A percentile compares a stretch with the other conserved stretches of the same genome.
Evolutionary conservation across 73 alveolate genomes (phyloP).

Genomic region (Paramecium biaurelia): DNA sequence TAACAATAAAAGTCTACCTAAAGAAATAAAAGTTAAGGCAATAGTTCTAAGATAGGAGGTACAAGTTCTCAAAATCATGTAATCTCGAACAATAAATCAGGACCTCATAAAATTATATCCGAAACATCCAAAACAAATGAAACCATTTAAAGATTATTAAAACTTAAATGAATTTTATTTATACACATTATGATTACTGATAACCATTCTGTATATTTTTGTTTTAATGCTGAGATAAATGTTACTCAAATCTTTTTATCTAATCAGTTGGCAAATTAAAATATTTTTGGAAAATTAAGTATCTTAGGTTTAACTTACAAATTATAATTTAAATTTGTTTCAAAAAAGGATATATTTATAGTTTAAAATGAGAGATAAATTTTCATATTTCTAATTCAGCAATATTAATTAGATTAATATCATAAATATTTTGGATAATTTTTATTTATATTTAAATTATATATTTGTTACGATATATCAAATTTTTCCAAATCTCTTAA

Average conservation of each 20-base stretch:
- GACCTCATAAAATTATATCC: background rate
- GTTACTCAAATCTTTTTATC: too few relatives aligned
- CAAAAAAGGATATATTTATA: too few relatives aligned
- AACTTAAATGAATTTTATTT: constrained; percentile 14
- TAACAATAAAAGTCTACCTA: background rate
- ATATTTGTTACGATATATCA: background rate
- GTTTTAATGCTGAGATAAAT: too few relatives aligned
- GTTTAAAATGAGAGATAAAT: too few relatives aligned
- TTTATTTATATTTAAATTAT: background rate
- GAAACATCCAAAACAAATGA: constrained; percentile 28
- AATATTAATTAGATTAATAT: too few relatives aligned
- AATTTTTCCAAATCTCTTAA: background rate
- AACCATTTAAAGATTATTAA: constrained; percentile 24
- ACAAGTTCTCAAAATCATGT: background rate
- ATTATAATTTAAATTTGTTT: too few relatives aligned
- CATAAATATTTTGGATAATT: too few relatives aligned
- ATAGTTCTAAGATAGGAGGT: background rate
- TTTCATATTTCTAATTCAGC: too few relatives aligned
- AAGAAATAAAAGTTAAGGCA: constrained; percentile 25
- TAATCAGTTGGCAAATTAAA: too few relatives aligned
- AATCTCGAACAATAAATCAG: background rate
- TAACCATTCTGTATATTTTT: too few relatives aligned
- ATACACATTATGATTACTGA: background rate
- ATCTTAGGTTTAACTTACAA: too few relatives aligned
- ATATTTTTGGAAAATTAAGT: too few relatives aligned